Percentiles rank a stretch among this genome's conserved stretches.
These are phyloP conservation scores for Trichomonascus vanleenenianus DNA, from an alignment of 805 yeast genomes.

Conservation along the genomic window DNA sequence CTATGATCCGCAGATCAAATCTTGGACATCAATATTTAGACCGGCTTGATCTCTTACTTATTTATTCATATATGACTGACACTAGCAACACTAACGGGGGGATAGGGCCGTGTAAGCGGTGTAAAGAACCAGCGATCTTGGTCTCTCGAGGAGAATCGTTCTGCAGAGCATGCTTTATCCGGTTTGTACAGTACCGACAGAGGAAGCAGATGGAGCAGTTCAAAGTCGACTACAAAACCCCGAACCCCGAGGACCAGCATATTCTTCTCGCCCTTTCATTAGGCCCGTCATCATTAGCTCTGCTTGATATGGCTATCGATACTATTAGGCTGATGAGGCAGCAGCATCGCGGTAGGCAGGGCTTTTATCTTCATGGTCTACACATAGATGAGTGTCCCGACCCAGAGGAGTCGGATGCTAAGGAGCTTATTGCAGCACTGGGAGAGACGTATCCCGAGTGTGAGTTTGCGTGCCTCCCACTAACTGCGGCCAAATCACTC, in stretches of 20 bases:
- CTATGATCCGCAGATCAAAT: background rate
- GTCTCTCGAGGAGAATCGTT: slow-evolving; percentile 56
- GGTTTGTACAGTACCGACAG: slow-evolving; percentile 72
- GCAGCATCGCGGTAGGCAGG: slow-evolving; percentile 59
- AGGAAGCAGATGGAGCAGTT: slow-evolving; percentile 73
- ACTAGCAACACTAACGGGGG: background rate
- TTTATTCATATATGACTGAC: background rate
- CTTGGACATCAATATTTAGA: background rate
- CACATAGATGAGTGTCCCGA: slow-evolving; percentile 31
- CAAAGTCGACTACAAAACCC: slow-evolving; percentile 58
- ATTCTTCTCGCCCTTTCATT: slow-evolving; percentile 57
- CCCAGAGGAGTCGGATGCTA: slow-evolving; percentile 5
- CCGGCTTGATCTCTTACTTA: background rate
- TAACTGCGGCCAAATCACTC: background rate
- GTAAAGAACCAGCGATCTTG: slow-evolving; percentile 39
- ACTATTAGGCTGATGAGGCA: slow-evolving; percentile 53
- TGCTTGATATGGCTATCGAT: slow-evolving; percentile 58
- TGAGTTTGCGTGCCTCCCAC: slow-evolving; percentile 3
- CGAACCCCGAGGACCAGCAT: slow-evolving; percentile 34
- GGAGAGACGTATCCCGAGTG: slow-evolving; percentile 25
- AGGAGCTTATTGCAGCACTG: slow-evolving; percentile 19
- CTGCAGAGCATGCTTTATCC: slow-evolving; percentile 59
- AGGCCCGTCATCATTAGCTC: slow-evolving; percentile 59
- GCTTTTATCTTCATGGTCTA: slow-evolving; percentile 52
- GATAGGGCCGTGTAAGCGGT: slow-evolving; percentile 38